Evolutionary conservation across 2,329 filamentous ascomycete species (phyloP).

Genomic region (Penicillium oxalicum): DNA sequence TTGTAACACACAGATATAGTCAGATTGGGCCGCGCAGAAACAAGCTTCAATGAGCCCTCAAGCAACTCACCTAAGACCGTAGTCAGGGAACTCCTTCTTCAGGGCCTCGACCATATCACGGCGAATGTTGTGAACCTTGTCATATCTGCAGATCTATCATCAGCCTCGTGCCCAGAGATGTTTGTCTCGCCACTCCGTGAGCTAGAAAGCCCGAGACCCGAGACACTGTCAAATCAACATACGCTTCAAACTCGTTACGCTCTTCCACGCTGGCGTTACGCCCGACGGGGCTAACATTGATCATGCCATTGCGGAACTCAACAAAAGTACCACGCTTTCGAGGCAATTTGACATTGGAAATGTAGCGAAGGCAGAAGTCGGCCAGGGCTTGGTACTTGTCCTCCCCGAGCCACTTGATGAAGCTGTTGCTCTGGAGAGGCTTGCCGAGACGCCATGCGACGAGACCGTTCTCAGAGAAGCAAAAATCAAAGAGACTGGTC

Average conservation of each 20-base stretch:
- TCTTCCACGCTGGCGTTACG: slow-evolving; percentile 78
- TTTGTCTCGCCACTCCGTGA: too few relatives aligned
- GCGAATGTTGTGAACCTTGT: slow-evolving; percentile 70
- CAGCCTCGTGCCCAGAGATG: slow-evolving; percentile 1
- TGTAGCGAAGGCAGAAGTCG: slow-evolving; percentile 55
- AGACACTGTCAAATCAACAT: slow-evolving; percentile 13
- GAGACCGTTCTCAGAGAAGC: slow-evolving; percentile 94
- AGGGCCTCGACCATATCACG: slow-evolving; percentile 69
- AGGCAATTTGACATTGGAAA: slow-evolving; percentile 56
- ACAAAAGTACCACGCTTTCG: slow-evolving; percentile 62
- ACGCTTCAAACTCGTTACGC: slow-evolving; percentile 70
- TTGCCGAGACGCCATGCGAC: slow-evolving; percentile 80
- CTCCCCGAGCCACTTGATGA: slow-evolving; percentile 90
- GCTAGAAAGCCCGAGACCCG: too few relatives aligned
- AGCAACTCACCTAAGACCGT: slow-evolving; percentile 71
- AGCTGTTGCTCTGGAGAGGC: slow-evolving; percentile 69
- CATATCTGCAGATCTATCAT: slow-evolving; percentile 48
- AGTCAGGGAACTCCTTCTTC: slow-evolving; percentile 73
- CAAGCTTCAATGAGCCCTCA: not conserved
- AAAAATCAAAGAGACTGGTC: slow-evolving; percentile 88
- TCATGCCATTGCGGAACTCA: slow-evolving; percentile 62
- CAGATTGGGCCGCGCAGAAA: slow-evolving; percentile 4
- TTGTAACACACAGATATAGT: not conserved
- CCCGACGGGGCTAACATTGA: slow-evolving; percentile 59
- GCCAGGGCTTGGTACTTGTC: slow-evolving; percentile 59